Evolutionary conservation across 441 rosid genomes (phyloP), one percentile per base, ranked within the genome.

Genomic region (Pelargonium cotyledonis): DNA sequence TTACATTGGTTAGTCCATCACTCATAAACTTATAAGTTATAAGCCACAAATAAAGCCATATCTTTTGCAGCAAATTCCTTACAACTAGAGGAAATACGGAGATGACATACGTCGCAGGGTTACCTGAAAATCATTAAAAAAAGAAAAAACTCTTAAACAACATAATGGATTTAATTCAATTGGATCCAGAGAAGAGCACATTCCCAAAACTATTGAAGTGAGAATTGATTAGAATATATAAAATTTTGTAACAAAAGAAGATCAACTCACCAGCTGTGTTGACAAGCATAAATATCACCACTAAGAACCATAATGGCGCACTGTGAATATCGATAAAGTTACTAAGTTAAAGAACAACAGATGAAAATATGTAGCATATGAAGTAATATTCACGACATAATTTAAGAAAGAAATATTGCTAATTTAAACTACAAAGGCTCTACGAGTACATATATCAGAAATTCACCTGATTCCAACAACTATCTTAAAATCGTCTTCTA

Each of bases 391-490:
- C 55, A 67, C 3, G 12, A 65, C 61, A 49, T 43, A 46, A 71
- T 71, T 74, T 21, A 68, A 64, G 60, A 65, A n/a, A 43, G 19
- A 19, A 68, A 73, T 47, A 55, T 66, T 55, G 26, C 67, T 68
- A 60, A 73, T 67, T 26, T 68, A 47, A 29, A 71, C 41, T 53
- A 71, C 58, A 61, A 73, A 11, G 5, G 40, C 40, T 35, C 40
- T 35, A 35, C 40, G 40, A 35, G 40, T n/a, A 49, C 55, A 65
- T 8, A 12, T 15, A 19, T 29, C 58, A 49, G 1, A 57, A 5
- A 6, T 8, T 69, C 80, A 92, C 96, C 89, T 87, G 70, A 92
- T 84, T 66, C 96, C 98, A 1, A 90, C 95, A 1, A 88, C 89
- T 43, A 85, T 82, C 79, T 88, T 88, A 62, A 91, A 89, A 81